Conservation (phyloP, 2,329 filamentous ascomycete genomes). For the Acephala macrosclerotiorum region DNA sequence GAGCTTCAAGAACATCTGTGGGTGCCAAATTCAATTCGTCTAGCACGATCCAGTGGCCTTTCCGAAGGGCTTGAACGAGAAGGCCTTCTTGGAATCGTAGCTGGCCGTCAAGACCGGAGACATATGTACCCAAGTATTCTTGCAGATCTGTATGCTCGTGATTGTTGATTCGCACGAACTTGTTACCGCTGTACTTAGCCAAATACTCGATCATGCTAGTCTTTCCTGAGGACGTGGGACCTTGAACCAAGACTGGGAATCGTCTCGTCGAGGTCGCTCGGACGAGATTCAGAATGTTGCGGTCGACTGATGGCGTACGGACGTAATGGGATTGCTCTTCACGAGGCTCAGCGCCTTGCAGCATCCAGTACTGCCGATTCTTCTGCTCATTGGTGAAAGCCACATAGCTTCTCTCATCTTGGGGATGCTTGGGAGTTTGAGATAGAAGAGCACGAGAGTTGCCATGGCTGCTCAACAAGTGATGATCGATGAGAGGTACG, state of each 20-base stretch:
- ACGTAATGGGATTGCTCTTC: constrained; percentile 90
- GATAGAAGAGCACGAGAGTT: constrained; percentile 77
- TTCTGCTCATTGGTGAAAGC: constrained; percentile 72
- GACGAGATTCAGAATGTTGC: constrained; percentile 93
- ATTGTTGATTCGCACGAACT: constrained; percentile 98
- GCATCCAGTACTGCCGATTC: constrained; percentile 86
- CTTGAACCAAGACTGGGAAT: constrained; percentile 95
- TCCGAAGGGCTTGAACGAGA: constrained; percentile 87
- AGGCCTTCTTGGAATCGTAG: constrained; percentile 93
- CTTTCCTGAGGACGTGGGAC: constrained; percentile 96
- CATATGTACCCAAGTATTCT: constrained; percentile 95
- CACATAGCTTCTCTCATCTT: constrained; percentile 79
- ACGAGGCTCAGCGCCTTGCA: constrained; percentile 71
- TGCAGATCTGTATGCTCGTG: constrained; percentile 98
- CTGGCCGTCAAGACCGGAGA: constrained; percentile 84
- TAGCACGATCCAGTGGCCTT: constrained; percentile 97
- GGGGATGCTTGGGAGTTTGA: constrained; percentile 79
- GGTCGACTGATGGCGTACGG: constrained; percentile 92
- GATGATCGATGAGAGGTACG: constrained; percentile 79
- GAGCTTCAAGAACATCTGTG: constrained; percentile 93
- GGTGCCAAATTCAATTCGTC: constrained; percentile 97
- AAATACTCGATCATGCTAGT: constrained; percentile 99
- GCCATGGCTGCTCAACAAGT: constrained; percentile 75
- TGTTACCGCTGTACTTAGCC: constrained; percentile 95
- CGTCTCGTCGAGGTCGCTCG: constrained; percentile 89